Evolutionary conservation across 139 green algal species (phyloP).

Genomic region (Chlorella ohadii): DNA sequence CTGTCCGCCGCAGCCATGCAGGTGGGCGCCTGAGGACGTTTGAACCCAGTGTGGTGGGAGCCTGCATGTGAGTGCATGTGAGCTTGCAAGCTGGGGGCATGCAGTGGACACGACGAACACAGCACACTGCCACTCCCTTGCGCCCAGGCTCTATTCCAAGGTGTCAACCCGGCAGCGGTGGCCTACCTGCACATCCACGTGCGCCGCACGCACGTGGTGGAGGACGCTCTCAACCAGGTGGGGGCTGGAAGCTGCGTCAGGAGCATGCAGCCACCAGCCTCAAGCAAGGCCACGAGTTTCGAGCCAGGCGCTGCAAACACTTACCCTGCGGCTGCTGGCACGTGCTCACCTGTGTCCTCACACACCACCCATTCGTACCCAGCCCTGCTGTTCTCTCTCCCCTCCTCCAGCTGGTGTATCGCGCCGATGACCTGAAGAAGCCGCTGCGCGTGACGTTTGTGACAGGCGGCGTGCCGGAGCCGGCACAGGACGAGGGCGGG

Average conservation of each 20-base stretch:
- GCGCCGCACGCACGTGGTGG: slow-evolving; percentile 69
- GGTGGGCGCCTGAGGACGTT: slow-evolving; percentile 19
- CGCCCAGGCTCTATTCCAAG: slow-evolving; percentile 29
- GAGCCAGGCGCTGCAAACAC: too few species aligned
- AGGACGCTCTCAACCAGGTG: slow-evolving; percentile 82
- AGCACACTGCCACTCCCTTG: neutral
- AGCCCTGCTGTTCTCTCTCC: neutral
- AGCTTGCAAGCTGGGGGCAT: too few species aligned
- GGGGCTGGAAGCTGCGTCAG: too few species aligned
- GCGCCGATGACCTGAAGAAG: slow-evolving; percentile 73
- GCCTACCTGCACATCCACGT: slow-evolving; percentile 67
- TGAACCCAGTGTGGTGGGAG: too few species aligned
- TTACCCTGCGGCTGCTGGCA: too few species aligned
- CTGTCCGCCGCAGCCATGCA: slow-evolving; percentile 65
- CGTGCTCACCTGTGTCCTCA: too few species aligned
- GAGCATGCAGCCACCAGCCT: too few species aligned
- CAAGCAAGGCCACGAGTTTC: too few species aligned
- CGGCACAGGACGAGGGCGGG: slow-evolving; percentile 87
- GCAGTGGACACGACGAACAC: too few species aligned
- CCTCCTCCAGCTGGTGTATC: neutral
- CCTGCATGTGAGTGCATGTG: too few species aligned
- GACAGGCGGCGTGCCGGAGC: slow-evolving; percentile 67
- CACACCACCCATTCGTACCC: too few species aligned
- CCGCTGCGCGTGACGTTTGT: slow-evolving; percentile 85
- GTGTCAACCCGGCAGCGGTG: slow-evolving; percentile 5